Evolutionary conservation across 371 early-diverging fungal species (phyloP), one percentile per base, ranked within the genome.

Genomic region (Mucor racemosus): DNA sequence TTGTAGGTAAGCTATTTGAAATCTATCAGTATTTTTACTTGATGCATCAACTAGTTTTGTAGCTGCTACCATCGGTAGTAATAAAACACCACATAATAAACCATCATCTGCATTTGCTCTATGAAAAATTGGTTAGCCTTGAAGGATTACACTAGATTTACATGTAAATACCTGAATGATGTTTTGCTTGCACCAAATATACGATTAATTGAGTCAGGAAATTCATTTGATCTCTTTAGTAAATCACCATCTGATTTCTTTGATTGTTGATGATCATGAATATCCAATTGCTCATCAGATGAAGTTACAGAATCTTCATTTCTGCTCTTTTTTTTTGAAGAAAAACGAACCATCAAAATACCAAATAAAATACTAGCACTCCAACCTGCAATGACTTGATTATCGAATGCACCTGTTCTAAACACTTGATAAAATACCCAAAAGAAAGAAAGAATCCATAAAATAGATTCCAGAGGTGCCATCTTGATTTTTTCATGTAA

Each of bases 61-160:
- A 4, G 73, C 64, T 13, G 76, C 76, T 7, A 79, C 80, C 71
- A 84, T 81, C 4, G 81, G 81, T 31, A 80, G 34, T 9, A 84
- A 21, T 19, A 78, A 55, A 1, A 72, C 72, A 50, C 81, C 81
- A 42, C 81, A 84, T 14, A 79, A 55, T 39, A 77, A 55, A 1
- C 84, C 84, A 67, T 79, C 81, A 64, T 84, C 84, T 14, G 81
- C 84, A 48, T 76, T 74, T 3, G 68, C 65, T 69, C 84, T 84
- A 46, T 41, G 15, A 4, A 6, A 2, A 59, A 26, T n/a, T 7
- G 5, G 31, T 31, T 15, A 39, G 5, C 7, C 7, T 19, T 59
- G 5, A 11, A n/a, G 17, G 9, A n/a, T n/a, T n/a, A n/a, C n/a
- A n/a, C n/a, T n/a, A n/a, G n/a, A n/a, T n/a, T n/a, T n/a, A n/a